Percentiles rank a stretch among this genome's conserved stretches.
These are phyloP conservation scores for Starmerella tilneyi DNA, from an alignment of 805 yeast genomes.

Conservation along the genomic window DNA sequence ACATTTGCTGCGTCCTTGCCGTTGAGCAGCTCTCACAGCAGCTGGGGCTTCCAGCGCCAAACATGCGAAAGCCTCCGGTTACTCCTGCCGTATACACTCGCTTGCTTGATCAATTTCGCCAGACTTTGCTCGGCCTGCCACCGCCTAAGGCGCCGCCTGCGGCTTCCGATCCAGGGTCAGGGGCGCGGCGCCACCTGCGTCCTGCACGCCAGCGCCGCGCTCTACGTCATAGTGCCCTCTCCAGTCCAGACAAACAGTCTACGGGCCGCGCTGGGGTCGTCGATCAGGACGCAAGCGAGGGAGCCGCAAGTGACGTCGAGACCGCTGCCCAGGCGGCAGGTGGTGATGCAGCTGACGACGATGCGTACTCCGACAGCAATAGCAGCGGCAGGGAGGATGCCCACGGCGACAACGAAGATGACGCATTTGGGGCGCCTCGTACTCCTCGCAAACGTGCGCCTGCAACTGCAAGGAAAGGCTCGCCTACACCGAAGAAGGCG, in stretches of 20 bases:
- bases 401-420: neutral
- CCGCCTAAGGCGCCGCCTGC: neutral
- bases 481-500: constrained; percentile 13
- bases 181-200: neutral
- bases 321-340: neutral
- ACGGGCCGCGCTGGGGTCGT: too few species aligned
- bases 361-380: neutral
- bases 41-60: constrained; percentile 13
- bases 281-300: too few species aligned
- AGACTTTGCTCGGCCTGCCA: neutral
- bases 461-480: neutral
- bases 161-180: neutral
- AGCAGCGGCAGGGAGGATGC: neutral
- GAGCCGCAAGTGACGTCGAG: neutral
- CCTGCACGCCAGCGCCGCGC: neutral
- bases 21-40: constrained; percentile 14
- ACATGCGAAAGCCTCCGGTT: constrained; percentile 19
- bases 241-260: too few species aligned
- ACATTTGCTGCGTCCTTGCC: constrained; percentile 24
- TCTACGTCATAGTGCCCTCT: neutral
- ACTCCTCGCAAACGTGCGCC: constrained; percentile 14
- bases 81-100: constrained; percentile 20
- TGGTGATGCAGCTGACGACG: neutral
- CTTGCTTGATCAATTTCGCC: constrained; percentile 18
- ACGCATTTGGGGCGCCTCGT: constrained; percentile 1